phyloP scores from a whole-genome alignment of 768 basidiomycete species.

The Lactarius evosmus region DNA sequence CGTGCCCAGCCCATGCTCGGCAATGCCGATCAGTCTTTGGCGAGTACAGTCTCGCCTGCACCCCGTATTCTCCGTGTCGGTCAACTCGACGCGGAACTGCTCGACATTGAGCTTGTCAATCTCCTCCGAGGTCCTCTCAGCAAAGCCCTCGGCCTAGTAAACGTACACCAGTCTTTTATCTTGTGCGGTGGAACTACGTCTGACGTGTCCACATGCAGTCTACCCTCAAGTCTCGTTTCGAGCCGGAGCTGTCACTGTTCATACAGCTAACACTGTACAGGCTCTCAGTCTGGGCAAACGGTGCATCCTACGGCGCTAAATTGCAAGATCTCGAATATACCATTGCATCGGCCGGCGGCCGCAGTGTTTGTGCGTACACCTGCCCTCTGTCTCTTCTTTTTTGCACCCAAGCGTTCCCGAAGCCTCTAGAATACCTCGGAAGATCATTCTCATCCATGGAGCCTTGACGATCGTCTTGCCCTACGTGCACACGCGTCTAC shows the following conservation, averaged over 20 bases:
- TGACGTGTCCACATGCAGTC: slow-evolving; percentile 40
- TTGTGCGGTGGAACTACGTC: neutral
- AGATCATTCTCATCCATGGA: slow-evolving; percentile 62
- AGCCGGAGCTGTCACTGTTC: slow-evolving; percentile 70
- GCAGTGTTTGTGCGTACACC: slow-evolving; percentile 24
- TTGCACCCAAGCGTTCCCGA: slow-evolving; percentile 1
- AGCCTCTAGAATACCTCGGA: slow-evolving; percentile 67
- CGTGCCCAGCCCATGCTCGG: slow-evolving; percentile 53
- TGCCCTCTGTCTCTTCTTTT: slow-evolving; percentile 17
- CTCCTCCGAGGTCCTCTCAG: slow-evolving; percentile 79
- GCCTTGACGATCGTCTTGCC: slow-evolving; percentile 70
- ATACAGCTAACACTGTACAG: slow-evolving; percentile 75
- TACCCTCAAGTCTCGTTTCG: slow-evolving; percentile 56
- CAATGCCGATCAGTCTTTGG: slow-evolving; percentile 44
- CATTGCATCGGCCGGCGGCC: slow-evolving; percentile 27
- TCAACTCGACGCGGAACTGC: slow-evolving; percentile 85
- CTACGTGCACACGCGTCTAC: slow-evolving; percentile 73
- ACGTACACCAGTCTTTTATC: slow-evolving; percentile 44
- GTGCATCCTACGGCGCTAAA: slow-evolving; percentile 79
- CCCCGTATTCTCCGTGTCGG: slow-evolving; percentile 70
- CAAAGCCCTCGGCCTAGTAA: slow-evolving; percentile 63
- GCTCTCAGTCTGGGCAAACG: slow-evolving; percentile 76
- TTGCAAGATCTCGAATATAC: slow-evolving; percentile 73
- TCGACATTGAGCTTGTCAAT: slow-evolving; percentile 83
- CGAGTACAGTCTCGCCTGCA: slow-evolving; percentile 28